phyloP scores from a whole-genome alignment of 129 eudicot genomes.

The Centaurea solstitialis region DNA sequence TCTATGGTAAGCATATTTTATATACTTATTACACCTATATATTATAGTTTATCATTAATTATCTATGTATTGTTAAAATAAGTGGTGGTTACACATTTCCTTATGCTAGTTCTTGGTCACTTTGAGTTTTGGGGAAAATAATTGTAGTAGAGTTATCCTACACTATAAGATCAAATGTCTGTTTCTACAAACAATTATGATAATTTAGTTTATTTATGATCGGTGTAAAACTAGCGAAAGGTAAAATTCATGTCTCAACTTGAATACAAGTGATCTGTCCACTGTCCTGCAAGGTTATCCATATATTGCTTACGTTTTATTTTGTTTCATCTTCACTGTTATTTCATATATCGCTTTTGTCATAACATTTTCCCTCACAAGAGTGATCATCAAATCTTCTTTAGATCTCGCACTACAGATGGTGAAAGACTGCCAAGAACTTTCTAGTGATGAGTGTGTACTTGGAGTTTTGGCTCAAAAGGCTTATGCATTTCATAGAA shows the following conservation, averaged over 20 bases:
- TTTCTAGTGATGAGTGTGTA: slow-evolving; percentile 8
- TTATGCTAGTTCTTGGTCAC: too few species aligned
- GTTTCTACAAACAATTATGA: too few species aligned
- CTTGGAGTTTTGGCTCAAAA: slow-evolving; percentile 31
- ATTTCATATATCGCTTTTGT: too few species aligned
- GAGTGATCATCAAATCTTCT: neutral
- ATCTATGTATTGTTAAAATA: too few species aligned
- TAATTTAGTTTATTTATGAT: too few species aligned
- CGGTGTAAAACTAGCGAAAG: too few species aligned
- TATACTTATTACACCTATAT: neutral
- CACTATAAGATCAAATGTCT: too few species aligned
- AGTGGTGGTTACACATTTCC: too few species aligned
- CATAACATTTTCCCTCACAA: neutral
- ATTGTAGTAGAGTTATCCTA: too few species aligned
- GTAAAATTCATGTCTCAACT: too few species aligned
- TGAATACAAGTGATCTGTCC: too few species aligned
- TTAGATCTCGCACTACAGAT: slow-evolving; percentile 44
- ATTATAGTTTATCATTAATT: neutral
- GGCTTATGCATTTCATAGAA: slow-evolving; percentile 23
- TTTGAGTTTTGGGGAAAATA: too few species aligned
- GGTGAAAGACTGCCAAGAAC: slow-evolving; percentile 5
- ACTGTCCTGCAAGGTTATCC: neutral
- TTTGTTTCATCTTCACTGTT: neutral
- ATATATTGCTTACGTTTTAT: neutral
- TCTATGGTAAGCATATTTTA: slow-evolving; percentile 33